These are phyloP conservation scores for Pancytospora epiphaga DNA, from an alignment of 371 early-diverging fungal species.

Conservation along the genomic window DNA sequence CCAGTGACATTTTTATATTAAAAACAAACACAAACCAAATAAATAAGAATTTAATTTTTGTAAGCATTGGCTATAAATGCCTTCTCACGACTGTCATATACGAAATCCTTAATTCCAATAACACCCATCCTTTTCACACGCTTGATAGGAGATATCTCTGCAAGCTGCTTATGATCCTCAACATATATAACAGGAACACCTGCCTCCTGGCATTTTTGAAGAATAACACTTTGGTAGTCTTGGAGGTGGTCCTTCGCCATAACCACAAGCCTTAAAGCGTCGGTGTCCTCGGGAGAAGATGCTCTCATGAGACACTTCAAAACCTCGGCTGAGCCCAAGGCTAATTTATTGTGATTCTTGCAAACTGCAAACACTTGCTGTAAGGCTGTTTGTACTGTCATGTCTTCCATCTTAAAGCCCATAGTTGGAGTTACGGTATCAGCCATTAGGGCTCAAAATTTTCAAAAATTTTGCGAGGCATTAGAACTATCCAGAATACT, in stretches of 20 bases:
- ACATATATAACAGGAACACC: slow-evolving; percentile 43
- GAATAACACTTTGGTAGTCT: slow-evolving; percentile 22
- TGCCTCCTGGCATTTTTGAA: slow-evolving; percentile 14
- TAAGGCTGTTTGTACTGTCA: background rate
- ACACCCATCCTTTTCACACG: slow-evolving; percentile 26
- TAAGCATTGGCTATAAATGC: slow-evolving; percentile 6
- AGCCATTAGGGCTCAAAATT: slow-evolving; percentile 7
- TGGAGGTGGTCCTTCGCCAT: slow-evolving; percentile 41
- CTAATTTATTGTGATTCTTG: slow-evolving; percentile 34
- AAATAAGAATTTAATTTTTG: slow-evolving; percentile 18
- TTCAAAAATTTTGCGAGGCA: slow-evolving; percentile 21
- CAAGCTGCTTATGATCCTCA: slow-evolving; percentile 46
- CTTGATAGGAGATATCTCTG: slow-evolving; percentile 29
- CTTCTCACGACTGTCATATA: slow-evolving; percentile 17
- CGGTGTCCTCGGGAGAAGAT: background rate
- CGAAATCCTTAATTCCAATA: slow-evolving; percentile 21
- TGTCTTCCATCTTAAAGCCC: background rate
- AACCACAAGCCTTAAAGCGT: slow-evolving; percentile 39
- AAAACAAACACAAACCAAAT: too few species aligned
- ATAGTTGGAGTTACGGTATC: background rate
- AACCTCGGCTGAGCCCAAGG: slow-evolving; percentile 35
- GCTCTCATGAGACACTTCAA: background rate
- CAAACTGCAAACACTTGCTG: slow-evolving; percentile 33
- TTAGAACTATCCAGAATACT: too few species aligned
- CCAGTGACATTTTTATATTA: too few species aligned